Evolutionary conservation across 306 rosid species (phyloP).

Genomic region (Mimosa bimucronata): DNA sequence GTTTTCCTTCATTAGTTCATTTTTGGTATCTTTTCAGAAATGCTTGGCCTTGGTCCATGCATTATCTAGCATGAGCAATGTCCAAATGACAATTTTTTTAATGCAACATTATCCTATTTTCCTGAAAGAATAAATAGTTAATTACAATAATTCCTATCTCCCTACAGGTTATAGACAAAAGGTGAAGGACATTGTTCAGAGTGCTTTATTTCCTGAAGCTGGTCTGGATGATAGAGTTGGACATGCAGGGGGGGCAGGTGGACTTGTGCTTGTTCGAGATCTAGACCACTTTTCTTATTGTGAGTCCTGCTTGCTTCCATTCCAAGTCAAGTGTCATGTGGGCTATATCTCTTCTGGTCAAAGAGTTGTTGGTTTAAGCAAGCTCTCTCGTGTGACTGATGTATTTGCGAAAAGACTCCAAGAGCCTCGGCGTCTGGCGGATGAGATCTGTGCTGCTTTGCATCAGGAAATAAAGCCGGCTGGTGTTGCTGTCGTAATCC

Average conservation of each 20-base stretch:
- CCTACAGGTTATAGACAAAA: conserved; percentile 73
- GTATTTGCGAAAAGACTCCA: conserved; percentile 55
- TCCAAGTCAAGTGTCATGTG: conserved; percentile 89
- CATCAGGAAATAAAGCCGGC: conserved; percentile 80
- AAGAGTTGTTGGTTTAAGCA: conserved; percentile 90
- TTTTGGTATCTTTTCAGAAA: conserved; percentile 6
- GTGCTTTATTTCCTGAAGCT: conserved; percentile 95
- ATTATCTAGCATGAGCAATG: not conserved
- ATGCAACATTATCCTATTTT: not conserved
- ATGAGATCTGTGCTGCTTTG: conserved; percentile 50
- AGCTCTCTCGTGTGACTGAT: conserved; percentile 79
- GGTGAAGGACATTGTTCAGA: conserved; percentile 82
- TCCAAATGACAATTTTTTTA: not conserved
- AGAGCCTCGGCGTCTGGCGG: conserved; percentile 63
- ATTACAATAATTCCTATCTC: conserved; percentile 16
- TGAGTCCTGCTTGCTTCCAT: conserved; percentile 95
- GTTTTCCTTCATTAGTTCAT: conserved; percentile 14
- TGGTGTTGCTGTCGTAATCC: conserved; percentile 78
- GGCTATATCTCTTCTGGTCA: conserved; percentile 89
- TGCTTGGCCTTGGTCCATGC: conserved; percentile 17
- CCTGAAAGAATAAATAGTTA: not conserved
- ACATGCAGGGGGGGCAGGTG: conserved; percentile 95
- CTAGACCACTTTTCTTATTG: conserved; percentile 85
- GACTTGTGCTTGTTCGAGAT: conserved; percentile 92
- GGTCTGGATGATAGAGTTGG: conserved; percentile 76